Conservation (phyloP, 2,329 filamentous ascomycete genomes). For the Mycosphaerella arachidis region DNA sequence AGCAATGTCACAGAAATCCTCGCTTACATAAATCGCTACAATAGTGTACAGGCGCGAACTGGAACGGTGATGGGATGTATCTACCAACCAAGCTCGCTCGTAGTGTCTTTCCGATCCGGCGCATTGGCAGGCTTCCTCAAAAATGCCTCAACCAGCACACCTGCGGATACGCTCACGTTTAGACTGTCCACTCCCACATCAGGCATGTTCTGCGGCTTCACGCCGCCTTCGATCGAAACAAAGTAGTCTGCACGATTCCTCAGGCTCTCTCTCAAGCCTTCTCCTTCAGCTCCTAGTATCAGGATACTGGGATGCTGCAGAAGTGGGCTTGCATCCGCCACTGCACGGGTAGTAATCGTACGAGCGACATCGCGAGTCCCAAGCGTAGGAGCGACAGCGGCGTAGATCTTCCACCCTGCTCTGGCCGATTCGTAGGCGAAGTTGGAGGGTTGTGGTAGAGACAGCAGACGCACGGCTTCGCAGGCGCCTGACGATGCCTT, state of each 20-base stretch:
- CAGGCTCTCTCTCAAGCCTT: constrained; percentile 63
- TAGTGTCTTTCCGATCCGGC: constrained; percentile 9
- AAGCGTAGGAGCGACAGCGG: constrained; percentile 54
- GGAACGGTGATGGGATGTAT: not conserved
- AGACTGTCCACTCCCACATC: constrained; percentile 72
- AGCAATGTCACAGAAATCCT: not conserved
- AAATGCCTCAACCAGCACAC: constrained; percentile 68
- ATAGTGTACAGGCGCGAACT: not conserved
- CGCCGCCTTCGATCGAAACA: constrained; percentile 52
- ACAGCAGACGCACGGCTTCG: constrained; percentile 72
- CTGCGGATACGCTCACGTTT: constrained; percentile 87
- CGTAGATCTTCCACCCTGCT: constrained; percentile 79
- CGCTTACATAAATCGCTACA: not conserved
- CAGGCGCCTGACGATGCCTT: constrained; percentile 87
- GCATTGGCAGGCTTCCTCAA: constrained; percentile 21
- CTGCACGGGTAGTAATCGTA: constrained; percentile 10
- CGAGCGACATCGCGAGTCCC: constrained; percentile 4
- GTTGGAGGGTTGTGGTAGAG: constrained; percentile 59
- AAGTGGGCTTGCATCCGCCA: constrained; percentile 25
- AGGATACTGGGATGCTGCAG: constrained; percentile 63
- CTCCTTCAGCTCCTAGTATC: constrained; percentile 76
- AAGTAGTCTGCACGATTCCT: constrained; percentile 61
- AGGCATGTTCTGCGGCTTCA: constrained; percentile 23
- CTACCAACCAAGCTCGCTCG: constrained; percentile 10
- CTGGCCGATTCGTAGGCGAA: constrained; percentile 66